Conservation (phyloP, 192 early-diverging fungal genomes). For the Geosiphon pyriformis region DNA sequence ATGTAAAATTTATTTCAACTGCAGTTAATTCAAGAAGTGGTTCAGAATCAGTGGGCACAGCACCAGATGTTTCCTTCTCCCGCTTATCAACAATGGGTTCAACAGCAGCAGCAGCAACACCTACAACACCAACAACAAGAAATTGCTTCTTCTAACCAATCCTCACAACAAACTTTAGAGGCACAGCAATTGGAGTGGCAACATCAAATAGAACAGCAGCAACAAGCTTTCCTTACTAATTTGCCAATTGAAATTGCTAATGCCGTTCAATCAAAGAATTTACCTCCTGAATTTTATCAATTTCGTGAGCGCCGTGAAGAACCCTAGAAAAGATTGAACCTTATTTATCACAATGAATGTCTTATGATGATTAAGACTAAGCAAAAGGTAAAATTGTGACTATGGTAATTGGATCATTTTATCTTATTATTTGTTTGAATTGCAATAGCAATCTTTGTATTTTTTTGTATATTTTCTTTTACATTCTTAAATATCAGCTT, state of each 20-base stretch:
- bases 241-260: slow-evolving; percentile 15
- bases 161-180: not conserved
- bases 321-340: no score
- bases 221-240: slow-evolving; percentile 7
- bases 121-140: slow-evolving; percentile 6
- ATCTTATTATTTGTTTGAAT: no score
- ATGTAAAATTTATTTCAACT: not conserved
- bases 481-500: no score
- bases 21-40: slow-evolving; percentile 14
- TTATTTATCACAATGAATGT: no score
- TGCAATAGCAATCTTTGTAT: no score
- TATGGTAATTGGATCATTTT: no score
- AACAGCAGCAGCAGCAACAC: not conserved
- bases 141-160: no score
- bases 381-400: no score
- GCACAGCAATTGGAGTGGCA: not conserved
- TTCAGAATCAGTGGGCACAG: slow-evolving; percentile 11
- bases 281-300: slow-evolving; percentile 15
- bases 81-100: not conserved
- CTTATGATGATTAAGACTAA: no score
- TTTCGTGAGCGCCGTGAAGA: not conserved
- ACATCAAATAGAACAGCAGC: slow-evolving; percentile 3
- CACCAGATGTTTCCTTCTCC: slow-evolving; percentile 1
- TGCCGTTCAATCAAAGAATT: slow-evolving; percentile 2
- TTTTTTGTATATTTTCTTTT: no score